Percentiles rank a stretch among this genome's conserved stretches.
Evolutionary conservation across 2,329 filamentous ascomycete species (phyloP).

Genomic region (Ophiostoma sp.): DNA sequence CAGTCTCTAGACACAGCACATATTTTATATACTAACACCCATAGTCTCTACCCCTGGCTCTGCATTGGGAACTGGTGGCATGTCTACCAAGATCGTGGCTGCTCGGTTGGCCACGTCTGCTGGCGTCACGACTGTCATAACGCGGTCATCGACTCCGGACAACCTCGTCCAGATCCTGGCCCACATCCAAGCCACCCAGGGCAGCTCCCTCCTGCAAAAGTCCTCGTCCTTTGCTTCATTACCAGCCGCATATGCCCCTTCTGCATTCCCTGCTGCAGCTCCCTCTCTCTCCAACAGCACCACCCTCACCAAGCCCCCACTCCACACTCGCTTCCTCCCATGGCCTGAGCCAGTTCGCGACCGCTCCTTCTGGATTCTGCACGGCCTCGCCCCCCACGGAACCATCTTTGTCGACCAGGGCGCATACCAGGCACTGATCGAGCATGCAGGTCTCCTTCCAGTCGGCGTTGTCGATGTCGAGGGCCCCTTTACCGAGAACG

Average conservation of each 20-base stretch:
- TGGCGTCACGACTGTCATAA: conserved; percentile 94
- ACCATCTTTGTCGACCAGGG: conserved; percentile 92
- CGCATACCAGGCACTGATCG: conserved; percentile 74
- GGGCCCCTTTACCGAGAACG: conserved; percentile 85
- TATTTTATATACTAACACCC: neutral
- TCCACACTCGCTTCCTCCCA: conserved; percentile 92
- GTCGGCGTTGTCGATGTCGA: conserved; percentile 90
- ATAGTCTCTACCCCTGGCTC: conserved; percentile 85
- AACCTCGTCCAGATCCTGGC: conserved; percentile 86
- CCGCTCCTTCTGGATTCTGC: conserved; percentile 94
- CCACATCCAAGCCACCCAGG: conserved; percentile 65
- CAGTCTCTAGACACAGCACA: neutral
- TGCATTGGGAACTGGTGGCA: conserved; percentile 86
- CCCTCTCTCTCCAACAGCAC: conserved; percentile 28
- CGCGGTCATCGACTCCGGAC: conserved; percentile 85
- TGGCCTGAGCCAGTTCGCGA: conserved; percentile 83
- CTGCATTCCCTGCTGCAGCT: conserved; percentile 16
- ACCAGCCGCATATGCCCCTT: neutral
- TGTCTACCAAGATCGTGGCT: conserved; percentile 96
- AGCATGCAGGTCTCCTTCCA: conserved; percentile 84
- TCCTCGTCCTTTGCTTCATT: conserved; percentile 30
- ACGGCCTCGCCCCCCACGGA: conserved; percentile 86
- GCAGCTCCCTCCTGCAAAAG: conserved; percentile 40
- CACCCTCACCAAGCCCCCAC: conserved; percentile 51
- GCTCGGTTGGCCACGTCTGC: conserved; percentile 89